Evolutionary conservation across 805 yeast genomes (phyloP).

Genomic region (Yarrowia keelungensis): DNA sequence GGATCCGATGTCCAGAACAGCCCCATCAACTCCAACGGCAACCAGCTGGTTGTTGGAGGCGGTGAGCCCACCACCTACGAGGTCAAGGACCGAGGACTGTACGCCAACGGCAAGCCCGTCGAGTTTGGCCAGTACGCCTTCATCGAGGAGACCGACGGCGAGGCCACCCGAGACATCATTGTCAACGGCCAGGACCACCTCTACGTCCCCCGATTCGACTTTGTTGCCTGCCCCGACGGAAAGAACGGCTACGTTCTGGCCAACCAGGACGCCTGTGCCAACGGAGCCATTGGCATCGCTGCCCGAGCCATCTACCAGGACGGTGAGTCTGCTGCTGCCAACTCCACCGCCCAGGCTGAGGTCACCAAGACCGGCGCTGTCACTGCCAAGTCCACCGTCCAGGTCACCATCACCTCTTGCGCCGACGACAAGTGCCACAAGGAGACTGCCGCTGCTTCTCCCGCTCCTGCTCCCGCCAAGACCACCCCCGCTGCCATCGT

Average conservation of each 20-base stretch:
- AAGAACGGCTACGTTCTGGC: constrained; percentile 10
- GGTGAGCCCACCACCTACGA: constrained; percentile 14
- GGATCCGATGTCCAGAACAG: constrained; percentile 14
- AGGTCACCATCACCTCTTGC: constrained; percentile 24
- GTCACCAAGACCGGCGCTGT: background rate
- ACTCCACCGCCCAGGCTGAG: background rate
- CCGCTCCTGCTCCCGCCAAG: constrained; percentile 1
- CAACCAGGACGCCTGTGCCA: background rate
- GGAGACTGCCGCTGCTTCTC: constrained; percentile 4
- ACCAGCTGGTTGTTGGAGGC: constrained; percentile 5
- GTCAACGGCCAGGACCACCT: constrained; percentile 16
- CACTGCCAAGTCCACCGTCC: constrained; percentile 1
- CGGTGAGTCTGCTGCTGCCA: background rate
- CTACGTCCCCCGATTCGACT: constrained; percentile 11
- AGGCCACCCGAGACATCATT: constrained; percentile 23
- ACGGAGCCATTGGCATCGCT: background rate
- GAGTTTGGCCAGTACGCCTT: background rate
- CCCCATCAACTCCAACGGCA: background rate
- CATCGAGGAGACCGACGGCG: constrained; percentile 2
- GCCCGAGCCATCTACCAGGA: constrained; percentile 1
- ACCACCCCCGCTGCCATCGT: constrained; percentile 9
- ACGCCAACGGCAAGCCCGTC: constrained; percentile 19
- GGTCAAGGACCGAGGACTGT: background rate
- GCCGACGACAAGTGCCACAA: constrained; percentile 11
- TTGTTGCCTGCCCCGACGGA: constrained; percentile 2